Percentiles rank a stretch among this genome's conserved stretches.
Conservation (phyloP, 345 rosid species). For the Populus simonii region DNA sequence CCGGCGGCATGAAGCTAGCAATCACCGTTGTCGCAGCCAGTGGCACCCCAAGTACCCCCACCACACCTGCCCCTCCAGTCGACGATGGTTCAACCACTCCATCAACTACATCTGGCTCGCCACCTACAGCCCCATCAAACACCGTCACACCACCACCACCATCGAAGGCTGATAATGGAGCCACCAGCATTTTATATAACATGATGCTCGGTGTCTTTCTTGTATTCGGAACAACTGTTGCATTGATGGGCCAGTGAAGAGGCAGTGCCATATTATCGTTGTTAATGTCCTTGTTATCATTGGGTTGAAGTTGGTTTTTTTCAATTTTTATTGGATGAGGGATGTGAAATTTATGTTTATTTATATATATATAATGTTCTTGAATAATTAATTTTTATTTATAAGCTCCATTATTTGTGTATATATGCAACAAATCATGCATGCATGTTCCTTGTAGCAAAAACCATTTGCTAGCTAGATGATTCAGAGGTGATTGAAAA, state of each 20-base stretch:
- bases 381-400: constrained; percentile 7
- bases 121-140: constrained; percentile 18
- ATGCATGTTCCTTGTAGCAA: background rate
- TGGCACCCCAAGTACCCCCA: constrained; percentile 5
- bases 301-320: background rate
- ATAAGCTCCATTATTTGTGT: background rate
- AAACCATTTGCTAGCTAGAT: background rate
- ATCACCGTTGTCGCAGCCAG: constrained; percentile 31
- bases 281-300: background rate
- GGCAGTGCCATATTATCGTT: constrained; percentile 47
- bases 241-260: constrained; percentile 45
- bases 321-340: background rate
- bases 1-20: constrained; percentile 49
- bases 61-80: constrained; percentile 13
- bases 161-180: constrained; percentile 11
- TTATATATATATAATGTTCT: background rate
- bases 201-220: constrained; percentile 21
- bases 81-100: constrained; percentile 18
- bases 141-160: constrained; percentile 10
- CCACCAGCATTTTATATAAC: background rate
- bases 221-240: constrained; percentile 20
- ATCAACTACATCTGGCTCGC: constrained; percentile 21
- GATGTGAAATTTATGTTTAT: constrained; percentile 1
- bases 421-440: background rate
- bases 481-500: background rate